Conservation (phyloP, 768 basidiomycete species). For the Pleurotus pulmonarius region DNA sequence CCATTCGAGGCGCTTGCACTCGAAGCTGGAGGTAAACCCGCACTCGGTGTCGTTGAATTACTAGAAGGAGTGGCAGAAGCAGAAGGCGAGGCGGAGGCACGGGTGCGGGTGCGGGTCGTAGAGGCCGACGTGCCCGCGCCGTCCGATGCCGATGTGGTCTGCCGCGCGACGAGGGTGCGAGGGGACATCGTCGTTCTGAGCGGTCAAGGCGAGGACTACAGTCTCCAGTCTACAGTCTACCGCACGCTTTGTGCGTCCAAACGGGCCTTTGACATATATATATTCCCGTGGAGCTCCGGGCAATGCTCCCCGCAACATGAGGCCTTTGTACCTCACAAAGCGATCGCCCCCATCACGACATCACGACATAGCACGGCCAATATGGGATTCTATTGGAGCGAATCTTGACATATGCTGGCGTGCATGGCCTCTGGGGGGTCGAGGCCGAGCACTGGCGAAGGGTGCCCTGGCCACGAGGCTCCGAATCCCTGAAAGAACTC, state of each 20-base stretch:
- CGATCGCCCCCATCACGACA: slow-evolving; percentile 5
- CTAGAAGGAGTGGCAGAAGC: no score
- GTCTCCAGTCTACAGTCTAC: not conserved
- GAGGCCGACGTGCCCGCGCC: not conserved
- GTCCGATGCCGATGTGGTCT: not conserved
- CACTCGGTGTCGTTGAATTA: no score
- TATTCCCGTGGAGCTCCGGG: slow-evolving; percentile 1
- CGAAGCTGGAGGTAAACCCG: no score
- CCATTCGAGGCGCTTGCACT: not conserved
- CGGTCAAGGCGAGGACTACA: not conserved
- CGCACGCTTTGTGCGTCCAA: not conserved
- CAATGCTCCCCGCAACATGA: slow-evolving; percentile 5
- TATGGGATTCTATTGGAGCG: not conserved
- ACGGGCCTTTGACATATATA: not conserved
- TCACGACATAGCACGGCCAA: not conserved
- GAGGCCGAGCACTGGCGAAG: not conserved
- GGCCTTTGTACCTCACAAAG: not conserved
- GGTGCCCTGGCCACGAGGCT: slow-evolving; percentile 7
- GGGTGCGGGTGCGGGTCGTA: no score
- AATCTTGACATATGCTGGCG: not conserved
- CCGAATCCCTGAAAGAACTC: slow-evolving; percentile 2
- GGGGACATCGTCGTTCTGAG: not conserved
- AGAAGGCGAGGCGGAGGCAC: no score
- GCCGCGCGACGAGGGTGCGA: not conserved
- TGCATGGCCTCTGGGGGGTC: no score